Base-by-base conservation (phyloP, 2,329 filamentous ascomycete genomes). In the Magnaporthiopsis rhizophila region DNA sequence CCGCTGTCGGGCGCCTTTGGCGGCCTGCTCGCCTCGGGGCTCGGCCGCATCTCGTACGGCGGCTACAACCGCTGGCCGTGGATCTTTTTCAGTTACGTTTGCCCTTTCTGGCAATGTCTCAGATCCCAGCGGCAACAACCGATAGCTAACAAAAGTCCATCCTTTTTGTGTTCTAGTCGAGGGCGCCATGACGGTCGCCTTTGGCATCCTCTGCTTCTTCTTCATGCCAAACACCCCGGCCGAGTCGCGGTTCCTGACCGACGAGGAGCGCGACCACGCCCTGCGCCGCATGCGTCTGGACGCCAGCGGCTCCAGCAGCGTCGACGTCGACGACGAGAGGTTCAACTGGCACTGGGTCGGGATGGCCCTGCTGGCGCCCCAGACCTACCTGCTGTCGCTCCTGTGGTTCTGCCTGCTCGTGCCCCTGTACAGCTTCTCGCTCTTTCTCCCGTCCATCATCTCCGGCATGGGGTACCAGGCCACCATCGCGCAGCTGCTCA, bases 1-100 rank as follows among this genome's bases (percentile, higher is more conserved):
- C 87, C 89, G 0, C 76, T 91, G 0, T 86, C 87, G 0, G 88
- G 88, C 0, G 88, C 83, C 0, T 88, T 89, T 68, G 86, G 85
- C 70, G 85, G 85, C 5, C 76, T 88, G 7, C 76, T 88, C 6
- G 85, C 85, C 0, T 82, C 83, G 2, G 85, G 79, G 0, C 85
- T 88, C 64, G 84, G 75, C 78, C 65, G 82, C 79, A 36, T 74
- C 83, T 24, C 81, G 77, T 57, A 78, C 73, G 26, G 72, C 69
- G 67, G 69, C 69, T 72, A 72, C 58, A 63, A 68, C 9, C 75
- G 77, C 12, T 83, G 79, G 78, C 76, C 75, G 15, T 83, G 75
- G 80, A 80, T 81, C 61, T 81, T 81, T 65, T 79, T 85, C 65
- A 68, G 70, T 71, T 71, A 30, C n/a, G 69, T 66, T 66, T 13